Conservation (phyloP, 2,329 filamentous ascomycete species). For the Chrysosphaeria jannelii region DNA sequence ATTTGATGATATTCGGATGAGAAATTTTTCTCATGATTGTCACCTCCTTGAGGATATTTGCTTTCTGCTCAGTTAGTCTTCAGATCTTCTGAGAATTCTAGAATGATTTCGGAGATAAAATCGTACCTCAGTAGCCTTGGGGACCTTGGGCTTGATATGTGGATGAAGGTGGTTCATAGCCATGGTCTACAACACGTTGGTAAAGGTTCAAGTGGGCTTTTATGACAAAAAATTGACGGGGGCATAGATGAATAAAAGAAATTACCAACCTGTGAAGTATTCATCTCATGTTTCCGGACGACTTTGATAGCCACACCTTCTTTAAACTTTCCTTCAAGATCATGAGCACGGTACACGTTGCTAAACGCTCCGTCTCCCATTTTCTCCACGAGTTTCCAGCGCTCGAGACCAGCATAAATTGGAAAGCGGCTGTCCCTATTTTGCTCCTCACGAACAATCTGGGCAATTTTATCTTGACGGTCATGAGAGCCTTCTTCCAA, state of each 20-base stretch:
- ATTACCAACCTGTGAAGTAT: constrained; percentile 76
- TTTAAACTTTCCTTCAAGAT: constrained; percentile 30
- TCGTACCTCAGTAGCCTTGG: constrained; percentile 94
- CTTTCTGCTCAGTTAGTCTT: constrained; percentile 28
- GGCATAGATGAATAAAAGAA: constrained; percentile 2
- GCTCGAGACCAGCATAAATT: constrained; percentile 52
- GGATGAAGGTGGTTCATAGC: constrained; percentile 75
- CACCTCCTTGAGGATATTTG: constrained; percentile 94
- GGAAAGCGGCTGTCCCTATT: constrained; percentile 65
- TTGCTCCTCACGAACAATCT: constrained; percentile 75
- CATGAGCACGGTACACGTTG: constrained; percentile 80
- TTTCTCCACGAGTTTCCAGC: constrained; percentile 73
- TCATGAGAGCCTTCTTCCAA: constrained; percentile 13
- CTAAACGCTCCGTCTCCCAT: constrained; percentile 99
- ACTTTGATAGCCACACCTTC: constrained; percentile 92
- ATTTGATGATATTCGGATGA: constrained; percentile 82
- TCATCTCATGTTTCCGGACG: constrained; percentile 97
- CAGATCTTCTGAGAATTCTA: too few species aligned
- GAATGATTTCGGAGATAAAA: too few species aligned
- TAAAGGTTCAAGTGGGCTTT: too few species aligned
- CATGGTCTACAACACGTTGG: too few species aligned
- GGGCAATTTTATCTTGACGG: constrained; percentile 43
- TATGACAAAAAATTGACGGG: constrained; percentile 1
- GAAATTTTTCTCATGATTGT: constrained; percentile 95
- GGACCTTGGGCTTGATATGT: constrained; percentile 66